These are phyloP conservation scores for Gardenia jasminoides DNA, from an alignment of 257 asterid species.

Conservation along the genomic window DNA sequence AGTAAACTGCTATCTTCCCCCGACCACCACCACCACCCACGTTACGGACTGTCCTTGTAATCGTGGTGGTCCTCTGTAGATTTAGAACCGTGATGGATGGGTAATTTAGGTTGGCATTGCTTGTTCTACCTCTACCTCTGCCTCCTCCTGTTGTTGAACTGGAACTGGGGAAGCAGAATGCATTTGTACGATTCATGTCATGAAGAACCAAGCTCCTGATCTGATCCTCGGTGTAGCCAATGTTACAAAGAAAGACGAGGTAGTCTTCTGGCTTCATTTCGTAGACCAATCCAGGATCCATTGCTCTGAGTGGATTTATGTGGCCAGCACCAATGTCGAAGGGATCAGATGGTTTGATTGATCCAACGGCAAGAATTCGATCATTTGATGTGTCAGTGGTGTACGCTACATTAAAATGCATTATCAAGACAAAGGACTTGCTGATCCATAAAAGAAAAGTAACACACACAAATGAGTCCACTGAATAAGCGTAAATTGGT, in stretches of 20 bases:
- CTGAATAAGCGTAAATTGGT: no score
- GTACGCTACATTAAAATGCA: not conserved
- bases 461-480: not conserved
- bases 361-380: not conserved
- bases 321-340: conserved; percentile 71
- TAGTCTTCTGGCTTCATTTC: conserved; percentile 46
- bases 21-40: conserved; percentile 17
- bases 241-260: conserved; percentile 38
- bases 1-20: conserved; percentile 36
- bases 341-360: conserved; percentile 28
- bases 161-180: not conserved
- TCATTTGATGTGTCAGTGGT: conserved; percentile 4
- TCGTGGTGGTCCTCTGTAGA: conserved; percentile 16
- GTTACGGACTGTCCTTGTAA: conserved; percentile 27
- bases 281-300: conserved; percentile 66
- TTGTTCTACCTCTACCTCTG: not conserved
- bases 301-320: conserved; percentile 49
- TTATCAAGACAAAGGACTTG: not conserved
- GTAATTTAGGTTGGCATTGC: conserved; percentile 21
- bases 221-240: conserved; percentile 18
- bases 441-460: not conserved
- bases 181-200: not conserved
- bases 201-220: not conserved
- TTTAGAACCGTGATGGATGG: conserved; percentile 34
- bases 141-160: not conserved